Evolutionary conservation across 1,284 basidiomycete species (phyloP).

Genomic region (Hemileia vastatrix): DNA sequence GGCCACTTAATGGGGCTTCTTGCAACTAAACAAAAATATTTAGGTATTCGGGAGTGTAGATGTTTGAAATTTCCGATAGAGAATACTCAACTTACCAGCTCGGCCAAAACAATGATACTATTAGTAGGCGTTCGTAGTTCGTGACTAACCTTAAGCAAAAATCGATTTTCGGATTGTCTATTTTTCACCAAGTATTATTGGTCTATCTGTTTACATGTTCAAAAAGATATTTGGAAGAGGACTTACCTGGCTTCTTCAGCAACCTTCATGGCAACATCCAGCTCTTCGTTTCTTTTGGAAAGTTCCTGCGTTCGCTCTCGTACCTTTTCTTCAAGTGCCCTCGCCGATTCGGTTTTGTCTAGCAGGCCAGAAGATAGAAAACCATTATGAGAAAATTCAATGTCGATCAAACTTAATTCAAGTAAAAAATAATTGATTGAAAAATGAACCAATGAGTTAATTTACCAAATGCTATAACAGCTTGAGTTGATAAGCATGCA

Average conservation of each 20-base stretch:
- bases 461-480: not conserved
- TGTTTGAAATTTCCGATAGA: not conserved
- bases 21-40: slow-evolving; percentile 39
- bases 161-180: not conserved
- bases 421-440: too few relatives aligned
- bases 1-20: slow-evolving; percentile 41
- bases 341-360: not conserved
- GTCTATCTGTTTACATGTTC: not conserved
- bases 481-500: not conserved
- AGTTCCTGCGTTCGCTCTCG: not conserved
- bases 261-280: not conserved
- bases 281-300: not conserved
- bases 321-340: not conserved
- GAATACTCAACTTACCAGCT: slow-evolving; percentile 28
- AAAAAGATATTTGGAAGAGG: too few relatives aligned
- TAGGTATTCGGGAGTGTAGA: not conserved
- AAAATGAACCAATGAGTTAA: too few relatives aligned
- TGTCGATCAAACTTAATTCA: too few relatives aligned
- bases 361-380: too few relatives aligned
- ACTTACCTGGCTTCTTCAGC: not conserved
- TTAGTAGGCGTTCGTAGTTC: slow-evolving; percentile 48
- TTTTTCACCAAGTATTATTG: not conserved
- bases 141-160: slow-evolving; percentile 42
- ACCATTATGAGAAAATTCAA: too few relatives aligned
- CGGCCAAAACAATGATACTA: slow-evolving; percentile 45